Conservation (phyloP, 345 rosid genomes). For the Dovyalis caffra region DNA sequence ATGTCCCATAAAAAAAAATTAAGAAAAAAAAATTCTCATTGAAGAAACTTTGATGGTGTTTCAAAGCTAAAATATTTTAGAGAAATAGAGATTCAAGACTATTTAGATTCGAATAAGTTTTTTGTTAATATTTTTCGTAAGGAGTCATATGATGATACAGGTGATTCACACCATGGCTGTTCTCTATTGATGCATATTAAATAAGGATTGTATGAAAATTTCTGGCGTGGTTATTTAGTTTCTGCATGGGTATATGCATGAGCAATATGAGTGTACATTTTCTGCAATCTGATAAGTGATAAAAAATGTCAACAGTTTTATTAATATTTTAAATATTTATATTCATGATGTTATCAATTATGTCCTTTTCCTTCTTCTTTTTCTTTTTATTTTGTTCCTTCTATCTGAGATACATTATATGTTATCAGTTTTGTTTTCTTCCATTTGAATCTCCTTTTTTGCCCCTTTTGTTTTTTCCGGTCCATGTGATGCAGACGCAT, state of each 20-base stretch:
- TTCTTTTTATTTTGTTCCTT: background rate
- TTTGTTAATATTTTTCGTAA: background rate
- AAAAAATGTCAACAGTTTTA: background rate
- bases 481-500: constrained; percentile 56
- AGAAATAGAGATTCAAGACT: background rate
- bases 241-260: background rate
- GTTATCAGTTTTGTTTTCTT: background rate
- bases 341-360: background rate
- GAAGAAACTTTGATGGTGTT: background rate
- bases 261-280: background rate
- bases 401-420: background rate
- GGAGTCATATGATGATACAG: background rate
- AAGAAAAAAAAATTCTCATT: background rate
- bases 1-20: background rate
- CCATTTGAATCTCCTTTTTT: constrained; percentile 4
- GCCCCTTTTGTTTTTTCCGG: constrained; percentile 4
- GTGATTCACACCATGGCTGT: background rate
- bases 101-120: background rate
- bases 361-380: background rate
- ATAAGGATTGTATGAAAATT: background rate
- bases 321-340: background rate
- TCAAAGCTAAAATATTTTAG: background rate
- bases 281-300: background rate
- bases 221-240: background rate
- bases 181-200: background rate